Percentiles rank a stretch among this genome's conserved stretches.
These are phyloP conservation scores for Anastatica hierochuntica DNA, from an alignment of 345 rosid genomes.

Conservation along the genomic window DNA sequence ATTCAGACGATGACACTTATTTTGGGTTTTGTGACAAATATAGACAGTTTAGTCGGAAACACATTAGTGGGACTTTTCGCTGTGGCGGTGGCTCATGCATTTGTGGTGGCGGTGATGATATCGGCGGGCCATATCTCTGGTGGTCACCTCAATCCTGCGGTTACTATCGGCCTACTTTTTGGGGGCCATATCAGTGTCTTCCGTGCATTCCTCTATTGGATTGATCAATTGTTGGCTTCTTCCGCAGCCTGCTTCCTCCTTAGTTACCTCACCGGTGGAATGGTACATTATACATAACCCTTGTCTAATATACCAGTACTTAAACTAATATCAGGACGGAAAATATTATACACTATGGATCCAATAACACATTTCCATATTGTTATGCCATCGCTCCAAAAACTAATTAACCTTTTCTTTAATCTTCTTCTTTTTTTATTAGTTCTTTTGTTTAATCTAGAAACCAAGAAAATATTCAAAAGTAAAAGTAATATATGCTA, in stretches of 20 bases:
- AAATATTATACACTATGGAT: neutral
- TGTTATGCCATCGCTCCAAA: neutral
- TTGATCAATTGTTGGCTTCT: slow-evolving; percentile 68
- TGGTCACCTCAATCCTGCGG: slow-evolving; percentile 91
- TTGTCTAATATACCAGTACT: neutral
- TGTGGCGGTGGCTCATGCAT: slow-evolving; percentile 78
- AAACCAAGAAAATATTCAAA: neutral
- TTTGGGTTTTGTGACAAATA: neutral
- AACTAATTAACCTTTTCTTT: too few species aligned
- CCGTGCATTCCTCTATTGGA: slow-evolving; percentile 65
- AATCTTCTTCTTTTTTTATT: too few species aligned
- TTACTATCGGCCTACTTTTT: slow-evolving; percentile 64
- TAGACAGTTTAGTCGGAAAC: slow-evolving; percentile 45
- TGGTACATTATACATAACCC: slow-evolving; percentile 36
- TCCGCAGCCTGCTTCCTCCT: slow-evolving; percentile 73
- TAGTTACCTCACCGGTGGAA: slow-evolving; percentile 76
- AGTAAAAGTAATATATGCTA: neutral
- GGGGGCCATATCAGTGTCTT: slow-evolving; percentile 75
- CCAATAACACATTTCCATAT: neutral
- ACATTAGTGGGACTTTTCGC: slow-evolving; percentile 46
- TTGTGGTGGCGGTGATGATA: slow-evolving; percentile 80
- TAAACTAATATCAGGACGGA: neutral
- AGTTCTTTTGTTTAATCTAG: too few species aligned
- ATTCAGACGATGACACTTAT: neutral
- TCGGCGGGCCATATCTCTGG: slow-evolving; percentile 87